Percentiles rank a stretch among this genome's conserved stretches.
phyloP scores from a whole-genome alignment of 305 asterid species.

The Fraxinus ornus region DNA sequence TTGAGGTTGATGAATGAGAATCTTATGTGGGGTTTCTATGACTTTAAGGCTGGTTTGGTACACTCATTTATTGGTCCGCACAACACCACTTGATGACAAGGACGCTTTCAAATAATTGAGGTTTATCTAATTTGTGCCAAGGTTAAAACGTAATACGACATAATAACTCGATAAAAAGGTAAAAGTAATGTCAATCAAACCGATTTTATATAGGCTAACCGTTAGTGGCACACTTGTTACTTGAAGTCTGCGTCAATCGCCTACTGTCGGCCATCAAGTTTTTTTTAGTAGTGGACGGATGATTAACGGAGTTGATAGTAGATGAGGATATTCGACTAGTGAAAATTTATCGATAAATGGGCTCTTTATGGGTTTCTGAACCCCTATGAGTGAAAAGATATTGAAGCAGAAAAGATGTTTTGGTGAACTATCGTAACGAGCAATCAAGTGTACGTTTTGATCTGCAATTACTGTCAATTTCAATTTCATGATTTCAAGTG shows the following conservation, averaged over 20 bases:
- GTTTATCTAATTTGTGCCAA: not conserved
- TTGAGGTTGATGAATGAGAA: constrained; percentile 31
- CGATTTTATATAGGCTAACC: not conserved
- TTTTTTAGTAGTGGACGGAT: not conserved
- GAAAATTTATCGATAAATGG: not conserved
- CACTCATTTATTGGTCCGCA: constrained; percentile 24
- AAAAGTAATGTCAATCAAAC: not conserved
- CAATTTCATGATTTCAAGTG: too few relatives aligned
- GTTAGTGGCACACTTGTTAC: not conserved
- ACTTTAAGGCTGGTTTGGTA: constrained; percentile 27
- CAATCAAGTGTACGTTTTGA: not conserved
- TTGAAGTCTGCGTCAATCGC: too few relatives aligned
- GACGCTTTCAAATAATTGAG: constrained; percentile 17
- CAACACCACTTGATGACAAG: constrained; percentile 14
- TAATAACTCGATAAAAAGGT: not conserved
- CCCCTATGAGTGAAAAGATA: not conserved
- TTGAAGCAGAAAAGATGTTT: not conserved
- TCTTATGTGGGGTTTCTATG: constrained; percentile 39
- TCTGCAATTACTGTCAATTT: too few relatives aligned
- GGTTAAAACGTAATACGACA: not conserved
- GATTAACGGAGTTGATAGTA: not conserved
- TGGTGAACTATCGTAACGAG: not conserved
- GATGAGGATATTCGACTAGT: not conserved
- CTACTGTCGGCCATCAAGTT: not conserved
- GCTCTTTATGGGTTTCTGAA: not conserved